Percentiles rank a stretch among this genome's conserved stretches.
Conservation (phyloP, 2,329 filamentous ascomycete species). For the Colletotrichum sp. region DNA sequence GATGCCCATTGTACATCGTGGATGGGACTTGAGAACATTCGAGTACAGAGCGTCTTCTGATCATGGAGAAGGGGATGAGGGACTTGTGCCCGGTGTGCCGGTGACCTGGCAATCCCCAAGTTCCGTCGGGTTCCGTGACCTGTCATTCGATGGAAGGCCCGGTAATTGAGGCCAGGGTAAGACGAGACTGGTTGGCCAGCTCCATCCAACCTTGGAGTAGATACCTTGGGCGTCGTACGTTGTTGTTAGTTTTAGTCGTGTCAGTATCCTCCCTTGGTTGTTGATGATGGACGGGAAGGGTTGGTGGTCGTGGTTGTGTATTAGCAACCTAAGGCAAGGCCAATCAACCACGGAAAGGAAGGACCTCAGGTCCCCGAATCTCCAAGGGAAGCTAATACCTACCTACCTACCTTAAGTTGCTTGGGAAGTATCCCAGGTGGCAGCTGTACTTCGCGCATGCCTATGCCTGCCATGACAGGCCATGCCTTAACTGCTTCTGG, state of each 20-base stretch:
- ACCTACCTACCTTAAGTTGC: background rate
- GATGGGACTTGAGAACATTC: background rate
- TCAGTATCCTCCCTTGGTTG: background rate
- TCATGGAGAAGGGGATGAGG: background rate
- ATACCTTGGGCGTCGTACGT: background rate
- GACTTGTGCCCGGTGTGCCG: background rate
- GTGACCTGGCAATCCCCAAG: background rate
- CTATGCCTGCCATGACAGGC: constrained; percentile 1
- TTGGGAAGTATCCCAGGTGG: background rate
- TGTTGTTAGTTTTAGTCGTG: background rate
- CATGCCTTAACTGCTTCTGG: background rate
- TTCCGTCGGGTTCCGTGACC: background rate
- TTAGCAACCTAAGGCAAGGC: background rate
- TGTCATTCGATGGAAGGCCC: constrained; percentile 3
- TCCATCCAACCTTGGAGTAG: background rate
- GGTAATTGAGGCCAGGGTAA: constrained; percentile 3
- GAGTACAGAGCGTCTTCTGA: background rate
- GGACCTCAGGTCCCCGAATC: background rate
- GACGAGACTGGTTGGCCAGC: background rate
- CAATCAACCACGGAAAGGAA: background rate
- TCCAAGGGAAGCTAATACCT: background rate
- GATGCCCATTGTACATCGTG: background rate
- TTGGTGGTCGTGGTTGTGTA: background rate
- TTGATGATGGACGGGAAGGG: background rate
- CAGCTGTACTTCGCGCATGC: background rate